Evolutionary conservation across 306 rosid species (phyloP), one percentile per base, ranked within the genome.

Genomic region (Cucurbita maxima): DNA sequence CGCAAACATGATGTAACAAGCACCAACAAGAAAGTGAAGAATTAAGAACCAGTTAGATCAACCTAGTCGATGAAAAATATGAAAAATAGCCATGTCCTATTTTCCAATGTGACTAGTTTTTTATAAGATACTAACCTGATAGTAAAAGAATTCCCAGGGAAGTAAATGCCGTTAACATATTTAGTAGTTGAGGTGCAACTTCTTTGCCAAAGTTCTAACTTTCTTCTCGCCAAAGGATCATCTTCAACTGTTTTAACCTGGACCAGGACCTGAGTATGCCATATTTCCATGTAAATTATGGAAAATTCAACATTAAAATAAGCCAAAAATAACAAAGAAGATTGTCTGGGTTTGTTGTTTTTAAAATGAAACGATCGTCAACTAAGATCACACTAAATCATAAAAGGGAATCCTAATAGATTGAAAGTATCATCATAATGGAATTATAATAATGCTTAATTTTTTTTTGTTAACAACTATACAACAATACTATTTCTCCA

Each of bases 201-300:
- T 66, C 45, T 82, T 76, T 67, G 85, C 87, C 85, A 76, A 76
- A 92, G 79, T 79, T 85, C 89, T 79, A 81, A 71, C 86, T 92
- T 92, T 77, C 79, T 75, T 62, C 69, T 83, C 56, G 51, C 37
- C 60, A 89, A 86, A 58, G 81, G 80, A 57, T 89, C 97, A 56
- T 80, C 81, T 66, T 77, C 61, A 64, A 86, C 85, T 77, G 84
- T 76, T 37, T 72, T 75, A 74, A 74, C 57, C 72, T 81, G 90
- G 79, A 89, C 83, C 72, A 74, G 86, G 58, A 92, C 88, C 97
- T 92, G 87, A 77, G 71, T 73, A 71, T 63, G 62, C 50, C 62
- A 51, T 15, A 74, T 45, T 45, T 45, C 50, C 15, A 63, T 16
- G 71, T 6, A 40, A 16, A 41, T 52, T 30, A 63, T 63, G 13